These are phyloP conservation scores for Lachnellula occidentalis DNA, from an alignment of 2,329 filamentous ascomycete species.

Conservation along the genomic window DNA sequence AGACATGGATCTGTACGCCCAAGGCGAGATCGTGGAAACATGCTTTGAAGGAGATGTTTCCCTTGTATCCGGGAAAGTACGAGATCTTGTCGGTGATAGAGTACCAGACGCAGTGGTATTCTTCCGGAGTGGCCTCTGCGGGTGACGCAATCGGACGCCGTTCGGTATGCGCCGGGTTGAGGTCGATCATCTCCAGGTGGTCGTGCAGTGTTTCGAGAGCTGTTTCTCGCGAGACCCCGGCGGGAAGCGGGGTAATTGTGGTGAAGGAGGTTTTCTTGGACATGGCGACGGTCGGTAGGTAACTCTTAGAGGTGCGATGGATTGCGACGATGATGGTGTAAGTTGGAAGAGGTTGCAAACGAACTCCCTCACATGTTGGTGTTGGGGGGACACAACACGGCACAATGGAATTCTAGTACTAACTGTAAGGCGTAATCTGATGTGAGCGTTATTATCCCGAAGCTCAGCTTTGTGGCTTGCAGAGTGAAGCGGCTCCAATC, in stretches of 20 bases:
- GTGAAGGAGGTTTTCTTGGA: constrained; percentile 64
- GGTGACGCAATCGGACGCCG: constrained; percentile 63
- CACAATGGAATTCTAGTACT: too few species aligned
- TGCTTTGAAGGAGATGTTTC: constrained; percentile 70
- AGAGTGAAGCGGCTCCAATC: neutral
- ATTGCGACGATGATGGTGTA: neutral
- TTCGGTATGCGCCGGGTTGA: constrained; percentile 75
- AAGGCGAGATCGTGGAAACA: constrained; percentile 69
- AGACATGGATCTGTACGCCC: constrained; percentile 75
- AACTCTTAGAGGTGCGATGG: neutral
- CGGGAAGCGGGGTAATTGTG: constrained; percentile 69
- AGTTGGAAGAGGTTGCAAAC: neutral
- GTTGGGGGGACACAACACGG: neutral
- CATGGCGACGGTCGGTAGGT: constrained; percentile 51
- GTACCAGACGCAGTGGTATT: constrained; percentile 71
- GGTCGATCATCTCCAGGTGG: constrained; percentile 70
- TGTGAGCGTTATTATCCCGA: neutral
- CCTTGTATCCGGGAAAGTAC: constrained; percentile 61
- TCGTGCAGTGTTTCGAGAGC: constrained; percentile 71
- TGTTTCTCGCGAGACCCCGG: constrained; percentile 59
- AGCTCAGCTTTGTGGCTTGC: neutral
- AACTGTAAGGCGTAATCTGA: neutral
- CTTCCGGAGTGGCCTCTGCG: constrained; percentile 61
- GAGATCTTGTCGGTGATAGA: constrained; percentile 69
- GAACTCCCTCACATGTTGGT: neutral